phyloP scores from a whole-genome alignment of 441 rosid species.

The Populus hybrid region DNA sequence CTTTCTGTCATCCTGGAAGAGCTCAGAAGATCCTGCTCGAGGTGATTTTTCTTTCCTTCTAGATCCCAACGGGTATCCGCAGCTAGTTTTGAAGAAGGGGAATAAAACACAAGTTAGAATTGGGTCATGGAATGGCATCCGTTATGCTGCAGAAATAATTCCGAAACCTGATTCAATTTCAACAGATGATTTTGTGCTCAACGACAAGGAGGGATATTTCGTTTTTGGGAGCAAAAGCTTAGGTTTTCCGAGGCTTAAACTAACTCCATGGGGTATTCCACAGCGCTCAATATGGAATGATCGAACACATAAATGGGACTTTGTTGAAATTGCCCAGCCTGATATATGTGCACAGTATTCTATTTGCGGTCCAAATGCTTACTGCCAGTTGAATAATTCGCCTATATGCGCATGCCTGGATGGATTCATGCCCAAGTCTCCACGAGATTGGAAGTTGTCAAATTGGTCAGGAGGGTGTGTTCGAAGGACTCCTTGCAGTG shows the following conservation, averaged over 20 bases:
- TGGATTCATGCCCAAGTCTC: constrained; percentile 51
- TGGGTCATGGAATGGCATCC: constrained; percentile 62
- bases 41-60: constrained; percentile 35
- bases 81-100: constrained; percentile 28
- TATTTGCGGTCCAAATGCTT: constrained; percentile 44
- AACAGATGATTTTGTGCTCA: constrained; percentile 26
- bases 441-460: constrained; percentile 41
- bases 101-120: constrained; percentile 28
- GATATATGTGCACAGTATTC: constrained; percentile 48
- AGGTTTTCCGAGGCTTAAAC: constrained; percentile 30
- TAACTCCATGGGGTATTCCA: constrained; percentile 32
- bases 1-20: constrained; percentile 43
- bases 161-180: constrained; percentile 40
- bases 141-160: constrained; percentile 49
- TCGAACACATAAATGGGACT: constrained; percentile 32
- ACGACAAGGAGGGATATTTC: constrained; percentile 37
- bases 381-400: constrained; percentile 42
- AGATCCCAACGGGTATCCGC: constrained; percentile 41
- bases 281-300: constrained; percentile 47
- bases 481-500: constrained; percentile 36
- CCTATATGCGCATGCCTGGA: constrained; percentile 49
- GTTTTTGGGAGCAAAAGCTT: constrained; percentile 16
- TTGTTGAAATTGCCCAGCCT: constrained; percentile 38
- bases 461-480: constrained; percentile 55
- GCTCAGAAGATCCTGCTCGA: constrained; percentile 34